Percentiles rank a stretch among this genome's conserved stretches.
phyloP scores from a whole-genome alignment of 805 yeast species.

The Jamesozyma lodderae region DNA sequence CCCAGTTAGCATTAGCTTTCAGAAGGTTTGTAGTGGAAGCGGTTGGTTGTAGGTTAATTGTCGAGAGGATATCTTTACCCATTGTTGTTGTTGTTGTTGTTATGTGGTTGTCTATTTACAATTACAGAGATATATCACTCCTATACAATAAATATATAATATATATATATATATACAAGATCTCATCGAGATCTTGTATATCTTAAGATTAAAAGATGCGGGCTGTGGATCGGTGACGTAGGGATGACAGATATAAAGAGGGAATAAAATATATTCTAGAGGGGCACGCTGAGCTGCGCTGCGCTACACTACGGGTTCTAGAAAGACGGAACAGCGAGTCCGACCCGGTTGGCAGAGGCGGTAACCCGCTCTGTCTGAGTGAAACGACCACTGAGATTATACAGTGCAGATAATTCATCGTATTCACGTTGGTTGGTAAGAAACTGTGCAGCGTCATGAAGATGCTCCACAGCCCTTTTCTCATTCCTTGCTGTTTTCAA shows the following conservation, averaged over 20 bases:
- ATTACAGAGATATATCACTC: background rate
- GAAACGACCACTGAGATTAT: slow-evolving; percentile 70
- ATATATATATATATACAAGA: no score
- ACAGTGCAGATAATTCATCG: slow-evolving; percentile 70
- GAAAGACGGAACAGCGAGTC: slow-evolving; percentile 55
- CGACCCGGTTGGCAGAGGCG: slow-evolving; percentile 82
- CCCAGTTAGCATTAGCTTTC: slow-evolving; percentile 38
- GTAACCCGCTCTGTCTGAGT: slow-evolving; percentile 69
- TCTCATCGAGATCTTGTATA: no score
- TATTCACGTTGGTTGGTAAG: slow-evolving; percentile 68
- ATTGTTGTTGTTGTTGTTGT: background rate
- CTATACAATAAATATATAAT: no score
- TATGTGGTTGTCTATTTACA: background rate
- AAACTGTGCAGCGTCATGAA: slow-evolving; percentile 53
- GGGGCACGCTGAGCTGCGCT: no score
- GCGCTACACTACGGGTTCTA: no score
- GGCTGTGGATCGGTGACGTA: no score
- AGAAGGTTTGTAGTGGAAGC: slow-evolving; percentile 22
- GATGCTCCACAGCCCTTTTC: slow-evolving; percentile 28
- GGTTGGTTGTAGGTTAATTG: background rate
- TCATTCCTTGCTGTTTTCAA: no score
- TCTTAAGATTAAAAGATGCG: no score
- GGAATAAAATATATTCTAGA: no score
- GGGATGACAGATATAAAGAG: background rate
- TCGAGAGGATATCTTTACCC: background rate